Evolutionary conservation across 306 rosid species (phyloP).

Genomic region (Hylodesmum podocarpum): DNA sequence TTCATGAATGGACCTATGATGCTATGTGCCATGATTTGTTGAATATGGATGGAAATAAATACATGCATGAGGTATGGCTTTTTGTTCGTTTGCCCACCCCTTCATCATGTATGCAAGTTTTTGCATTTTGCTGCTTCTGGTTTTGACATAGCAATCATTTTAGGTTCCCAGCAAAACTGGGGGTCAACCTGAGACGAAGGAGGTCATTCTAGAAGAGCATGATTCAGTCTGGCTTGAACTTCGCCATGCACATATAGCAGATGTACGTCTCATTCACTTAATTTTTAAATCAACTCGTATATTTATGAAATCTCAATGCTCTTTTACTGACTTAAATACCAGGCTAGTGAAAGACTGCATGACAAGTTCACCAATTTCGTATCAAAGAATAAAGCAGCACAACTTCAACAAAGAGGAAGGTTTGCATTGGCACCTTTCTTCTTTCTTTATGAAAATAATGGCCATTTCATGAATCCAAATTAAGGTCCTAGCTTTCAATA

Average conservation of each 20-base stretch:
- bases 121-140: background rate
- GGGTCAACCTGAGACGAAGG: conserved; percentile 72
- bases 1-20: conserved; percentile 99
- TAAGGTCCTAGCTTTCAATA: conserved; percentile 1
- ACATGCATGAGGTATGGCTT: conserved; percentile 64
- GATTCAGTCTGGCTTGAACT: conserved; percentile 94
- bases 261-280: conserved; percentile 51
- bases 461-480: conserved; percentile 29
- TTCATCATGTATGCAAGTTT: background rate
- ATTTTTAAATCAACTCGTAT: conserved; percentile 8
- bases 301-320: conserved; percentile 21
- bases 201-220: conserved; percentile 72
- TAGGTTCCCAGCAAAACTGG: conserved; percentile 88
- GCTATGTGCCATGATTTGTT: conserved; percentile 94
- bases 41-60: conserved; percentile 86
- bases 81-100: conserved; percentile 10
- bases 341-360: conserved; percentile 91
- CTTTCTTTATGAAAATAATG: conserved; percentile 24
- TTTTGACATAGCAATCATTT: conserved; percentile 21
- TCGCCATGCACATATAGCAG: conserved; percentile 92
- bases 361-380: conserved; percentile 77
- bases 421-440: conserved; percentile 35
- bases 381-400: conserved; percentile 92
- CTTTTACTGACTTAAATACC: conserved; percentile 38
- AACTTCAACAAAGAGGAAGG: conserved; percentile 87